Evolutionary conservation across 2,329 filamentous ascomycete genomes (phyloP), one percentile per base, ranked within the genome.

Genomic region (Cyanodermella asteris): DNA sequence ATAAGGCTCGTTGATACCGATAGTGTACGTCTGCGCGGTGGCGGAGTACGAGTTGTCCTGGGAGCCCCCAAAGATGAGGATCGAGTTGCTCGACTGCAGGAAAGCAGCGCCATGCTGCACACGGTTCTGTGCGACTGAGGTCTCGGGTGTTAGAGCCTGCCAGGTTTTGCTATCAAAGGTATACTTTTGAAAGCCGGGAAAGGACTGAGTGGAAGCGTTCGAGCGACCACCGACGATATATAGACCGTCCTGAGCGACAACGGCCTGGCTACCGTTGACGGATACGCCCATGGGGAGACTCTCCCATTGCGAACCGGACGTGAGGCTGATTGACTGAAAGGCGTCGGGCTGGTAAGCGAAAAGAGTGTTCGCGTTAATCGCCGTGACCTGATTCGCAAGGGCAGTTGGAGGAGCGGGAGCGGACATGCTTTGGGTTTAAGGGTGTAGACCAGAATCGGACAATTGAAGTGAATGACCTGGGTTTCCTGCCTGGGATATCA

Each of bases 51-150:
- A 51, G 14, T 64, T 65, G 36, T 70, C 63, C 37, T 71, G 66
- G 10, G 61, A 67, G 22, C 84, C 84, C 16, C 72, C 76, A 43
- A 82, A 93, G 14, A 91, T 59, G 13, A 93, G 50, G 27, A 94
- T 75, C 4, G 66, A 61, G 28, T 77, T 61, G 10, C 67, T 63
- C 13, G 61, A 59, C 32, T 68, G 61, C 27, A 94, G 55, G 42
- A 81, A 93, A 11, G 65, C 61, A 8, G 74, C 73, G 35, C 66
- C 71, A 45, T 94, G 84, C 36, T 72, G 64, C 30, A 67, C 55
- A 29, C 80, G 68, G 39, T 78, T 66, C 41, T 74, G 59, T 23
- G 73, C 61, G 22, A 71, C 64, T 18, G 49, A 44, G 16, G 52
- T 51, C 10, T 47, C 44, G 4, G 57, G 52, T 8, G 42, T 42